Conservation (phyloP, 257 asterid genomes). For the Mentha longifolia region DNA sequence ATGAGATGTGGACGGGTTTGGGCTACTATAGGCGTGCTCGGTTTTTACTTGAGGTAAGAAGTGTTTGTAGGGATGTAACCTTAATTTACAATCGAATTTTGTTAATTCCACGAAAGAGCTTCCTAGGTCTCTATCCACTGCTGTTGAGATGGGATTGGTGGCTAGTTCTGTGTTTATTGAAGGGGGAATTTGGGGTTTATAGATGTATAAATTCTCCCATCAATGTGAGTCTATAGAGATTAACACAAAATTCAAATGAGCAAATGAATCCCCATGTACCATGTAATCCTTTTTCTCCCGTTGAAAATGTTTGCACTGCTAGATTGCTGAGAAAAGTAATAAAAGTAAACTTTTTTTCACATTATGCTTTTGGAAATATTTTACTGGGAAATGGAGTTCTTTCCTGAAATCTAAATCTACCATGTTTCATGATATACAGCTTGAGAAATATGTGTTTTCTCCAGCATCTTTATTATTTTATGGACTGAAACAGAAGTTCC, state of each 20-base stretch:
- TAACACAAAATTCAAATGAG: neutral
- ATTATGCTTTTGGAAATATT: neutral
- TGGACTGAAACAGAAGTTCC: neutral
- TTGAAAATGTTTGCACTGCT: neutral
- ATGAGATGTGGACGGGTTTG: no score
- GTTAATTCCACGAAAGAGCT: constrained; percentile 12
- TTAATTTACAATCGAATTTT: no score
- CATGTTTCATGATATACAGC: neutral
- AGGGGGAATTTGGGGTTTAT: neutral
- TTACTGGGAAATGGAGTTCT: neutral
- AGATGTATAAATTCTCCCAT: neutral
- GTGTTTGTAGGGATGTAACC: no score
- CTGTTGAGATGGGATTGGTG: neutral
- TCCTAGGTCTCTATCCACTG: constrained; percentile 1
- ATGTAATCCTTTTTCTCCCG: neutral
- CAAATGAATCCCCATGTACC: neutral
- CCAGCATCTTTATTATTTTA: neutral
- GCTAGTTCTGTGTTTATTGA: neutral
- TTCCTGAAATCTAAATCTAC: neutral
- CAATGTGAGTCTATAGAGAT: neutral
- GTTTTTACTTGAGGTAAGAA: no score
- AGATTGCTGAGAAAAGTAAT: neutral
- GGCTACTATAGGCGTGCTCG: no score
- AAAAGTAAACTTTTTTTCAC: neutral
- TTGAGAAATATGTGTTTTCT: constrained; percentile 14